Evolutionary conservation across 1,139 yeast species (phyloP).

Genomic region (Wickerhamomyces sp.): DNA sequence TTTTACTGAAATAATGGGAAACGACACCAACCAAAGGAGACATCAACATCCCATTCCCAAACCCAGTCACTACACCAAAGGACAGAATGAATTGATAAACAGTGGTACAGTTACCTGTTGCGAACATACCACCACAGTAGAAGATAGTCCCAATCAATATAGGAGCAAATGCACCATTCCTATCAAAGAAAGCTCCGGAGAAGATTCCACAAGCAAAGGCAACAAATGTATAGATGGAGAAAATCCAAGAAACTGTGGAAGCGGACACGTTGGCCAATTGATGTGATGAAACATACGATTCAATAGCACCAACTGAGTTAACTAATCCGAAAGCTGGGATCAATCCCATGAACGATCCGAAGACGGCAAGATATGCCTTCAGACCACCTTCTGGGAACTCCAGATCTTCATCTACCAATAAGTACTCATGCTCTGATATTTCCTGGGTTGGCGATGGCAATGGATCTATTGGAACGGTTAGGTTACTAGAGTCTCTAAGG

Average conservation of each 20-base stretch:
- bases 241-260: slow-evolving; percentile 61
- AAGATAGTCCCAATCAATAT: slow-evolving; percentile 29
- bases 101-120: slow-evolving; percentile 47
- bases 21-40: slow-evolving; percentile 44
- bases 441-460: background rate
- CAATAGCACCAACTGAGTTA: slow-evolving; percentile 66
- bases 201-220: slow-evolving; percentile 52
- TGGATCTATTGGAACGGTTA: background rate
- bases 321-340: slow-evolving; percentile 61
- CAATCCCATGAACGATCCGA: slow-evolving; percentile 63
- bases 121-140: slow-evolving; percentile 49
- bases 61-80: slow-evolving; percentile 49
- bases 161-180: slow-evolving; percentile 48
- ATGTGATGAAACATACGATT: slow-evolving; percentile 52
- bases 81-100: slow-evolving; percentile 53
- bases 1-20: slow-evolving; percentile 55
- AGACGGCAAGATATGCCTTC: slow-evolving; percentile 51
- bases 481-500: background rate
- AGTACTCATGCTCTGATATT: background rate
- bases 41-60: slow-evolving; percentile 53
- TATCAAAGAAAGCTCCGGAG: slow-evolving; percentile 59
- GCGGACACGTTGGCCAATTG: slow-evolving; percentile 42
- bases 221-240: slow-evolving; percentile 53
- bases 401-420: slow-evolving; percentile 21
- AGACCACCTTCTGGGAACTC: slow-evolving; percentile 58